phyloP scores from a whole-genome alignment of 352 stramenopile species.

The Phytopythium helicoides region DNA sequence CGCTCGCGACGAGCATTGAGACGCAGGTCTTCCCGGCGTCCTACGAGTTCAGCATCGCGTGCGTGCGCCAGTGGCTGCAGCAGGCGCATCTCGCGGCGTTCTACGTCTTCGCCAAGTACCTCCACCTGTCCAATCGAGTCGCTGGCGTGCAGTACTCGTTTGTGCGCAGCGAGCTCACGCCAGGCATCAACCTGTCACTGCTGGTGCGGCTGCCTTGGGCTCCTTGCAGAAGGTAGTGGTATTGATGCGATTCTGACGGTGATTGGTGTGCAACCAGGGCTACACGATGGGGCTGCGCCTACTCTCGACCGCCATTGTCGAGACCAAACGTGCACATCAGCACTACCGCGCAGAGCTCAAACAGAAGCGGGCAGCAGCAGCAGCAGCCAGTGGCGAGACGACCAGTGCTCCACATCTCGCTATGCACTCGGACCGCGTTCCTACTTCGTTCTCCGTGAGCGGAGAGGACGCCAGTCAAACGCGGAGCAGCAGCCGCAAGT shows the following conservation, averaged over 20 bases:
- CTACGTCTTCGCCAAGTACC: constrained; percentile 73
- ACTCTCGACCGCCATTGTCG: constrained; percentile 38
- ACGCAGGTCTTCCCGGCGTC: constrained; percentile 43
- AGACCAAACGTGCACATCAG: constrained; percentile 49
- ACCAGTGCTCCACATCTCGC: constrained; percentile 5
- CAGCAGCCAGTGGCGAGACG: constrained; percentile 6
- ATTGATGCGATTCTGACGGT: too few species aligned
- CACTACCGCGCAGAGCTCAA: constrained; percentile 47
- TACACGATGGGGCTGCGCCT: constrained; percentile 80
- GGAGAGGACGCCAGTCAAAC: constrained; percentile 4
- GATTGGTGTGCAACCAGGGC: constrained; percentile 24
- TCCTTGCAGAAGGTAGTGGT: too few species aligned
- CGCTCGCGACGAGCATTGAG: constrained; percentile 31
- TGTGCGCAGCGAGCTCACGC: constrained; percentile 56
- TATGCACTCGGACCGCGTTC: constrained; percentile 38
- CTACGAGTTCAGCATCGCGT: constrained; percentile 55
- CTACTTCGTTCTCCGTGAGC: constrained; percentile 23
- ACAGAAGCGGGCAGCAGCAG: constrained; percentile 33
- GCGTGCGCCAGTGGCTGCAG: constrained; percentile 43
- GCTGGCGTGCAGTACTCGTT: constrained; percentile 78
- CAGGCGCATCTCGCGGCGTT: constrained; percentile 71
- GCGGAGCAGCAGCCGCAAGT: constrained; percentile 48
- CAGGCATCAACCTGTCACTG: constrained; percentile 62
- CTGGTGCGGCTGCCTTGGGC: too few species aligned
- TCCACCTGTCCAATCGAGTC: constrained; percentile 68